Base-by-base conservation (phyloP, 305 asterid genomes). In the Rubia tinctorum region DNA sequence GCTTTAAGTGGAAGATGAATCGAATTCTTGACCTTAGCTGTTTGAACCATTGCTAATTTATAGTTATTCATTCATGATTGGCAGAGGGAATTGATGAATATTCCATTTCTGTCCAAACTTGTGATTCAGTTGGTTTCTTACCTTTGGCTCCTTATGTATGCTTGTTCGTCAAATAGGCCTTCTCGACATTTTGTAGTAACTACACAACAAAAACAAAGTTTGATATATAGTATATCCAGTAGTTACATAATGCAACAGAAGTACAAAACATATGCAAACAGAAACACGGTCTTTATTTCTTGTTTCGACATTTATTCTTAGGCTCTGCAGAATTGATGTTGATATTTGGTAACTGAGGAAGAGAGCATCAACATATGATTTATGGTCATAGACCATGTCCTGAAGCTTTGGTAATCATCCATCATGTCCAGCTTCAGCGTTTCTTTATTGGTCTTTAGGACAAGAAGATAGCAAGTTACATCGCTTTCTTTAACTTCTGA, bases 301-400 rank as follows among this genome's bases (percentile, higher is more conserved):
- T 17, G 2, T 34, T 64, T 17, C 37, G 27, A 8, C 14, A 30
- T 68, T 59, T 59, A 68, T 25, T 20, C 4, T 60, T 59, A 68
- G 55, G 27, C 7, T 60, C 55, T 69, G 37, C 84, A 86, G 78
- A 78, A 84, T 75, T 90, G 92, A 69, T 84, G 84, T 72, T 88
- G 86, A 71, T 84, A 88, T 84, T 82, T 86, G 70, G 87, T 77
- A 61, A 80, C 82, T 39, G 96, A 84, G 75, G 90, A 75, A 27
- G 94, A 89, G 64, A 93, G 94, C 84, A 80, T 82, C 63, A 93
- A 75, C 97, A 93, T 89, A 76, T 89, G 97, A 82, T 88, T 86
- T 73, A 93, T 85, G 61, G 96, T 86, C 85, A 82, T 83, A 15
- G 96, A 90, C 98, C 97, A 93, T 59, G 85, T 88, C 75, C 73